A percentile compares a stretch with the other conserved stretches of the same genome.
Conservation (phyloP, 2,329 filamentous ascomycete species). For the Trichoderma harzianum region DNA sequence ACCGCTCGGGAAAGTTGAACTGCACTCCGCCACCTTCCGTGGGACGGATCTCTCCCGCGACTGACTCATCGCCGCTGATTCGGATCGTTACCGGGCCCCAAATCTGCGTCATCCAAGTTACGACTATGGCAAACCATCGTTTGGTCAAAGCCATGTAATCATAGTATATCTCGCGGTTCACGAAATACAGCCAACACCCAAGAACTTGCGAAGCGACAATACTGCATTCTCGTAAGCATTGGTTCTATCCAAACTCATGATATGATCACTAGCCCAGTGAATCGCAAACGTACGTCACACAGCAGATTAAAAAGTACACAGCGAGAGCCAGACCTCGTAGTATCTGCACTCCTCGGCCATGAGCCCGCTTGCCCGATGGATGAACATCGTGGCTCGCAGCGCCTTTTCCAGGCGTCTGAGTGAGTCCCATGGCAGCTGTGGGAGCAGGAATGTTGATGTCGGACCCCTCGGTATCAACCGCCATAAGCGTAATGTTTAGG, state of each 20-base stretch:
- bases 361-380: conserved; percentile 53
- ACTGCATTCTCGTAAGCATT: conserved; percentile 35
- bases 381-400: conserved; percentile 33
- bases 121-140: conserved; percentile 73
- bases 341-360: conserved; percentile 49
- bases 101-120: conserved; percentile 77
- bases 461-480: conserved; percentile 24
- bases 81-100: conserved; percentile 82
- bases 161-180: conserved; percentile 76
- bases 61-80: conserved; percentile 78
- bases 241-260: not conserved
- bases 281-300: conserved; percentile 43
- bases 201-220: conserved; percentile 71
- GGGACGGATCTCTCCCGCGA: conserved; percentile 69
- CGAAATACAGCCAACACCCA: conserved; percentile 70
- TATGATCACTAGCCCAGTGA: not conserved
- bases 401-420: conserved; percentile 20
- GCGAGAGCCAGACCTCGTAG: conserved; percentile 51
- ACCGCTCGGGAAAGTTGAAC: conserved; percentile 75
- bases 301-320: conserved; percentile 51
- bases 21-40: conserved; percentile 70
- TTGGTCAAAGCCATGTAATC: conserved; percentile 86
- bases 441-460: conserved; percentile 31
- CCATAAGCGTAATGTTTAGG: conserved; percentile 23
- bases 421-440: conserved; percentile 27